phyloP scores from a whole-genome alignment of 169 alveolate species.

The Cryptosporidium sp. region DNA sequence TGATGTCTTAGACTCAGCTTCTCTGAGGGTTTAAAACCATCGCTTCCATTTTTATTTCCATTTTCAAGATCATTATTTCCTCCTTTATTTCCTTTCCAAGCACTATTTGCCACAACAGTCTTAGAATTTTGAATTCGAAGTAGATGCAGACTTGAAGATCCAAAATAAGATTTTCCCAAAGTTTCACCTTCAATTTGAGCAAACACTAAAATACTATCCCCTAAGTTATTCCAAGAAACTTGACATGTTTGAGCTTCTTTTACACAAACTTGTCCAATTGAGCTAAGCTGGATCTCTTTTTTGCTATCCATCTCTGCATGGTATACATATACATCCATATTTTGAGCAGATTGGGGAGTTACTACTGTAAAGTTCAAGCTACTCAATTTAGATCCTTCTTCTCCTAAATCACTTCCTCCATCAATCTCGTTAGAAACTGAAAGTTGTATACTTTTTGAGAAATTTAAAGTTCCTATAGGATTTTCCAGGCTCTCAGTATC shows the following conservation, averaged over 20 bases:
- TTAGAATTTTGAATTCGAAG: slow-evolving; percentile 37
- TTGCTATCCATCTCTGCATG: slow-evolving; percentile 21
- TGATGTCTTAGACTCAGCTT: slow-evolving; percentile 26
- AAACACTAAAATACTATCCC: slow-evolving; percentile 22
- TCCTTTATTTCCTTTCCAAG: not conserved
- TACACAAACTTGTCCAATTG: not conserved
- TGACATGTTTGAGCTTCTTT: slow-evolving; percentile 56
- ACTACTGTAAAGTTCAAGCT: slow-evolving; percentile 54
- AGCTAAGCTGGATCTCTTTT: slow-evolving; percentile 2
- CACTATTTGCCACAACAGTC: slow-evolving; percentile 37
- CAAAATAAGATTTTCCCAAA: slow-evolving; percentile 63
- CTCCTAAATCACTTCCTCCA: not conserved
- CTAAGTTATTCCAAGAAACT: slow-evolving; percentile 56
- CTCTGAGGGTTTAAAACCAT: slow-evolving; percentile 9
- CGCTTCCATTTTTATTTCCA: not conserved
- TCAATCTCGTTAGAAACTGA: slow-evolving; percentile 40
- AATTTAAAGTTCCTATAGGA: slow-evolving; percentile 42
- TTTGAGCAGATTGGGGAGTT: slow-evolving; percentile 23
- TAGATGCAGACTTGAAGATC: slow-evolving; percentile 64
- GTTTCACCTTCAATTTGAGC: slow-evolving; percentile 73
- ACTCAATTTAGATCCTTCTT: not conserved
- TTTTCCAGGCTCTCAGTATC: slow-evolving; percentile 46
- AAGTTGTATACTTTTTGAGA: slow-evolving; percentile 44
- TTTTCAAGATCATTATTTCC: not conserved
- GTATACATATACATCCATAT: slow-evolving; percentile 31